Evolutionary conservation across 2,329 filamentous ascomycete species (phyloP).

Genomic region (Botrytis squamosa): DNA sequence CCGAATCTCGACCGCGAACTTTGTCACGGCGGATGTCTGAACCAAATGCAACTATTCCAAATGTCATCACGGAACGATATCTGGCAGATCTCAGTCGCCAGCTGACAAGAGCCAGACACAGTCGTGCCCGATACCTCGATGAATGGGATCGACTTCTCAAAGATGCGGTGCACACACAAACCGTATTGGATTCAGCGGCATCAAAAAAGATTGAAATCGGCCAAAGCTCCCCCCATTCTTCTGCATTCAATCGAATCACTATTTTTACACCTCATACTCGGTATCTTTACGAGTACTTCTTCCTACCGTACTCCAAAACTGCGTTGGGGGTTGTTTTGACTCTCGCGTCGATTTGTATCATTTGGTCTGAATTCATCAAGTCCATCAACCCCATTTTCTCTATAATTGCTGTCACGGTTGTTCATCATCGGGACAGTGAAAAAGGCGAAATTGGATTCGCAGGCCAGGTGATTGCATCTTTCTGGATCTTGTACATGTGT

Average conservation of each 20-base stretch:
- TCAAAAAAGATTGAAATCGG: constrained; percentile 80
- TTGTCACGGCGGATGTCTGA: constrained; percentile 44
- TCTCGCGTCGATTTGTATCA: constrained; percentile 74
- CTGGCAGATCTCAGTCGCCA: constrained; percentile 85
- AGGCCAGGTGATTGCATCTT: constrained; percentile 78
- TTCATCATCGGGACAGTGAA: constrained; percentile 61
- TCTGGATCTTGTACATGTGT: constrained; percentile 97
- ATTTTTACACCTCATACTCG: constrained; percentile 78
- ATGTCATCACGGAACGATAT: constrained; percentile 89
- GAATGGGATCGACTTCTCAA: constrained; percentile 82
- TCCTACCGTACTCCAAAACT: constrained; percentile 68
- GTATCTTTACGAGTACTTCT: constrained; percentile 71
- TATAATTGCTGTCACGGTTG: constrained; percentile 58
- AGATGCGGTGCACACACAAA: constrained; percentile 72
- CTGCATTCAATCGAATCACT: constrained; percentile 53
- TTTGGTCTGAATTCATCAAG: constrained; percentile 94
- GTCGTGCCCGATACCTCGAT: constrained; percentile 75
- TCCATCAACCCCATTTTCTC: constrained; percentile 76
- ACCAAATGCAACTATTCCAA: constrained; percentile 58
- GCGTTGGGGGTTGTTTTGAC: constrained; percentile 65
- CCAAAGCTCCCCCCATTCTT: constrained; percentile 53
- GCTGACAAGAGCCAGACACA: constrained; percentile 77
- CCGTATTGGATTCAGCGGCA: constrained; percentile 77
- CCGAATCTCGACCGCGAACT: constrained; percentile 56
- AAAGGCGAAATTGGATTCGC: constrained; percentile 78